Conservation (phyloP, 768 basidiomycete species). For the Auricularia sp. region DNA sequence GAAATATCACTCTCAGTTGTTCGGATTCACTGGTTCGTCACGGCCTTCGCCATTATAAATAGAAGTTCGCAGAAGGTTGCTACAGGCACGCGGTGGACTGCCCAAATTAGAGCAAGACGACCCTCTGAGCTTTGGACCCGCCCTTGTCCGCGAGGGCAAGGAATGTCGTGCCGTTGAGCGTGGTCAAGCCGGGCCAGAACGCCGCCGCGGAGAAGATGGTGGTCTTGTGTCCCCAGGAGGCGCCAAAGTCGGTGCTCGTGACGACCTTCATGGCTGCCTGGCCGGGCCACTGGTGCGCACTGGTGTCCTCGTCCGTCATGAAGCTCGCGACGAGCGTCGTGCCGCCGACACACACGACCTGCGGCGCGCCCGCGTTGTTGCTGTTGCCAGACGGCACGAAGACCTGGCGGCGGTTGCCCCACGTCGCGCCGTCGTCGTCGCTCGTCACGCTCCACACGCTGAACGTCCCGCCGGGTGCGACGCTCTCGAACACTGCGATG, state of each 20-base stretch:
- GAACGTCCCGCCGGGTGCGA: background rate
- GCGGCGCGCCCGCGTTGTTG: background rate
- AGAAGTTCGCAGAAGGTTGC: too few species aligned
- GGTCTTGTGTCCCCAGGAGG: background rate
- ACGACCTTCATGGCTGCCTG: background rate
- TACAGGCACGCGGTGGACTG: too few species aligned
- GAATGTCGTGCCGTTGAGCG: background rate
- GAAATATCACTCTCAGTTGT: too few species aligned
- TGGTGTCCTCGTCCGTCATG: conserved; percentile 1
- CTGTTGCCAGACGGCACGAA: background rate
- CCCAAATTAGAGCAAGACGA: background rate
- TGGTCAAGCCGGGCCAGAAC: background rate
- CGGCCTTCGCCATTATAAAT: too few species aligned
- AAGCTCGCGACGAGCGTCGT: conserved; percentile 1
- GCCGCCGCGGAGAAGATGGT: background rate
- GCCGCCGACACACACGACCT: background rate
- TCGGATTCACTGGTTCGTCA: too few species aligned
- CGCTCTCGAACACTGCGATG: background rate
- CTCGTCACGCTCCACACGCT: background rate
- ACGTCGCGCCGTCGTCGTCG: background rate
- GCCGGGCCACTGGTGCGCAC: background rate
- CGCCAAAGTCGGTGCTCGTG: background rate
- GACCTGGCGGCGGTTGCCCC: conserved; percentile 1
- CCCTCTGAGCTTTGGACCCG: background rate
- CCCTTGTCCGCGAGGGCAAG: background rate